Percentiles rank a stretch among this genome's conserved stretches.
phyloP scores from a whole-genome alignment of 305 asterid genomes.

The Vinca major region DNA sequence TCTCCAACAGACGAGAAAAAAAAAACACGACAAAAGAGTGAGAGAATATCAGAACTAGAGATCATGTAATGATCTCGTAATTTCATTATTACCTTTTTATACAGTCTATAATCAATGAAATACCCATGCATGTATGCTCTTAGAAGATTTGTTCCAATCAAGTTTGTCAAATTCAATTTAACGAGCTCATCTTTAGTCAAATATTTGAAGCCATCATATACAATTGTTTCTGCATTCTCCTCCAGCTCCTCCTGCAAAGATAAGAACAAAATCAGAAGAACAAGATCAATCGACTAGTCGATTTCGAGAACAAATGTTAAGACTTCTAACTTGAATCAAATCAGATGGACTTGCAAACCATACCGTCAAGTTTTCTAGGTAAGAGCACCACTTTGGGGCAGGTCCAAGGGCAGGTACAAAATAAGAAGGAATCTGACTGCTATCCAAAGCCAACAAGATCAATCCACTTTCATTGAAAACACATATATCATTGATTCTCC shows the following conservation, averaged over 20 bases:
- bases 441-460: conserved; percentile 74
- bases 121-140: conserved; percentile 93
- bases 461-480: conserved; percentile 74
- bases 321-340: conserved; percentile 12
- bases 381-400: conserved; percentile 94
- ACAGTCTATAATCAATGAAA: conserved; percentile 69
- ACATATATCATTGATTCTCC: conserved; percentile 77
- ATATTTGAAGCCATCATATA: conserved; percentile 84
- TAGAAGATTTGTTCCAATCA: conserved; percentile 74
- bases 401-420: conserved; percentile 95
- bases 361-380: conserved; percentile 76
- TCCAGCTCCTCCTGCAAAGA: conserved; percentile 79
- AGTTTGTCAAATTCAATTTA: conserved; percentile 54
- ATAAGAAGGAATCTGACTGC: conserved; percentile 83
- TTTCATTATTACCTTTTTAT: conserved; percentile 52
- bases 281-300: conserved; percentile 7
- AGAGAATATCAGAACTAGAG: background rate
- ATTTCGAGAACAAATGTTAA: conserved; percentile 4
- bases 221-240: conserved; percentile 70
- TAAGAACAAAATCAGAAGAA: conserved; percentile 15
- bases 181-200: conserved; percentile 82
- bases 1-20: background rate
- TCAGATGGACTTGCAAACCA: conserved; percentile 17
- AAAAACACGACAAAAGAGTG: background rate
- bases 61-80: background rate